These are phyloP conservation scores for Brettanomyces sp. DNA, from an alignment of 805 yeast species.

Conservation along the genomic window DNA sequence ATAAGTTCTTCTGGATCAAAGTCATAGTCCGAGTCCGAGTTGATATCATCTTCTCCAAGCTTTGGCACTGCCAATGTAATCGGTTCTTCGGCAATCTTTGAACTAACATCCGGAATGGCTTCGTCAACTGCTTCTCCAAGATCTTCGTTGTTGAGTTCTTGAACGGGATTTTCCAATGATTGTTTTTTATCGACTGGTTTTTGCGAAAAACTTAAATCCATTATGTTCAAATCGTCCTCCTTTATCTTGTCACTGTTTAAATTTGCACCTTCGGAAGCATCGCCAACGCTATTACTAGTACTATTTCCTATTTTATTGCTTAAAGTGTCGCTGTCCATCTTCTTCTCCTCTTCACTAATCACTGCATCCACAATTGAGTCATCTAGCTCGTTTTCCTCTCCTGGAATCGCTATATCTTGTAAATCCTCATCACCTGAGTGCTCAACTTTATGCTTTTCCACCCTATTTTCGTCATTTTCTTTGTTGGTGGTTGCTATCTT, in stretches of 20 bases:
- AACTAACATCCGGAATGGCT: conserved; percentile 6
- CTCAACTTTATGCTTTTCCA: background rate
- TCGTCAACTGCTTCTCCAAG: conserved; percentile 46
- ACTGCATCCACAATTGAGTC: conserved; percentile 35
- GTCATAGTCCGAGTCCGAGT: conserved; percentile 60
- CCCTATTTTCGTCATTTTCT: background rate
- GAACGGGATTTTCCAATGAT: background rate
- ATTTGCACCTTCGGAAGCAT: background rate
- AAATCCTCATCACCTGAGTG: background rate
- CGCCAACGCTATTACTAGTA: no score
- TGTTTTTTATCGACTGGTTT: background rate
- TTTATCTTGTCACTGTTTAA: background rate
- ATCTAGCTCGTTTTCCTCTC: conserved; percentile 29
- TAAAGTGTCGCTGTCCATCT: conserved; percentile 21
- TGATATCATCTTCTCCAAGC: conserved; percentile 32
- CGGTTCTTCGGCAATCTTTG: conserved; percentile 16
- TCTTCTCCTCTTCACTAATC: conserved; percentile 32
- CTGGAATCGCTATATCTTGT: conserved; percentile 9
- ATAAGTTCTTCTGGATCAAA: conserved; percentile 40
- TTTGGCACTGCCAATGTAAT: conserved; percentile 40
- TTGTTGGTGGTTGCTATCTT: background rate
- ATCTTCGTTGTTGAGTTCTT: conserved; percentile 39
- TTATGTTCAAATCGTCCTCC: conserved; percentile 15
- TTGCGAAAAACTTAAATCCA: conserved; percentile 12
- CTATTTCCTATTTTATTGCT: background rate